These are phyloP conservation scores for Hemerocallis citrina DNA, from an alignment of 106 monocot species.

Conservation along the genomic window DNA sequence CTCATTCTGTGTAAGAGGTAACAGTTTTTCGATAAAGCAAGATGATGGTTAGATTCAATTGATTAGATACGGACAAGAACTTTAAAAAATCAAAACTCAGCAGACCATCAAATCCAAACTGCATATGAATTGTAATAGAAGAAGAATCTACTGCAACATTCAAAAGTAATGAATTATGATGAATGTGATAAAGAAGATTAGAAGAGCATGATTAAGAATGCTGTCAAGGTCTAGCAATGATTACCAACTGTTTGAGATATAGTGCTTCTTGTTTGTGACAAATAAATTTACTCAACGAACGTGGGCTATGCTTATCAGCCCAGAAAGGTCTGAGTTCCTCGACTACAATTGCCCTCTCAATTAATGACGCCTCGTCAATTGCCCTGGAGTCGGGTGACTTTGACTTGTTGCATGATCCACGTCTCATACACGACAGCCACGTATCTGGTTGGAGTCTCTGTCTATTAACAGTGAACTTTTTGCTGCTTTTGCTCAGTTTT, in stretches of 20 bases:
- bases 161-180: too few species aligned
- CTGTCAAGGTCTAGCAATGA: neutral
- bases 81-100: too few species aligned
- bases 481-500: slow-evolving; percentile 11
- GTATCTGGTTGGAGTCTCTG: slow-evolving; percentile 26
- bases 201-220: neutral
- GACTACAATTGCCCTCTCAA: slow-evolving; percentile 27
- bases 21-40: too few species aligned
- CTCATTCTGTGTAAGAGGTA: too few species aligned
- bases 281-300: slow-evolving; percentile 20
- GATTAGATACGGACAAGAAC: too few species aligned
- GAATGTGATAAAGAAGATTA: too few species aligned
- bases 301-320: slow-evolving; percentile 31
- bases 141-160: too few species aligned
- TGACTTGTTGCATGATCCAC: slow-evolving; percentile 14
- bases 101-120: too few species aligned
- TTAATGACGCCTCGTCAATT: slow-evolving; percentile 28
- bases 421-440: slow-evolving; percentile 27
- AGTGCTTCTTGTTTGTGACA: slow-evolving; percentile 29
- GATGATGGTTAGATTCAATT: too few species aligned
- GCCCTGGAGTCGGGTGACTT: slow-evolving; percentile 12
- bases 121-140: too few species aligned
- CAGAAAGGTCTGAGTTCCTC: slow-evolving; percentile 33
- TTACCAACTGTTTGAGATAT: slow-evolving; percentile 31
- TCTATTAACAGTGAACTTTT: slow-evolving; percentile 16